Evolutionary conservation across 2,329 filamentous ascomycete genomes (phyloP).

Genomic region (Aspergillus sp.): DNA sequence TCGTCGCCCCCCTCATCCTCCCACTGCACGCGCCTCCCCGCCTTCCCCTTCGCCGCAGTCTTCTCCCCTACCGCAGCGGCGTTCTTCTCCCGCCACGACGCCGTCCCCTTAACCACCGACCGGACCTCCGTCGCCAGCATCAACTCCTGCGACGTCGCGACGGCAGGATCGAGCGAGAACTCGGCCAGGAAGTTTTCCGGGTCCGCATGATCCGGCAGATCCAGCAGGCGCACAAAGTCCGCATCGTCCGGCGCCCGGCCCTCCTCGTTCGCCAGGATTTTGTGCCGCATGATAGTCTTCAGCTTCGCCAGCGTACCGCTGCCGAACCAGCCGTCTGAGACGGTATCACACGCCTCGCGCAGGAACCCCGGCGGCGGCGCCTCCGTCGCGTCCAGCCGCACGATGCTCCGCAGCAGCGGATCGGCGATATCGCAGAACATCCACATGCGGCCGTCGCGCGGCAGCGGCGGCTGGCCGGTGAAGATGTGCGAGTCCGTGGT

Average conservation of each 20-base stretch:
- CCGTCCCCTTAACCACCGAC: constrained; percentile 30
- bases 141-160: constrained; percentile 22
- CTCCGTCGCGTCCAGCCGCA: constrained; percentile 51
- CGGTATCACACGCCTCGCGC: constrained; percentile 56
- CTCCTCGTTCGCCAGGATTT: constrained; percentile 65
- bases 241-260: constrained; percentile 29
- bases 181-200: constrained; percentile 16
- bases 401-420: constrained; percentile 64
- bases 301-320: constrained; percentile 79
- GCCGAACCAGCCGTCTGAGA: constrained; percentile 77
- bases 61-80: constrained; percentile 6
- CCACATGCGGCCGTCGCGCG: constrained; percentile 83
- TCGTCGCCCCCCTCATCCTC: neutral
- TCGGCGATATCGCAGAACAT: constrained; percentile 92
- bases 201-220: constrained; percentile 35
- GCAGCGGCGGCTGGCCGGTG: constrained; percentile 68
- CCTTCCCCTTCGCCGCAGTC: neutral
- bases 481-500: constrained; percentile 63
- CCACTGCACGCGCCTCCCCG: constrained; percentile 1
- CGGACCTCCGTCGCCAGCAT: constrained; percentile 36
- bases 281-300: constrained; percentile 83
- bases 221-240: constrained; percentile 35
- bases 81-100: constrained; percentile 24
- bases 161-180: constrained; percentile 26
- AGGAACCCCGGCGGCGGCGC: constrained; percentile 49